These are phyloP conservation scores for Claviceps humidiphila DNA, from an alignment of 2,329 filamentous ascomycete genomes.

Conservation along the genomic window DNA sequence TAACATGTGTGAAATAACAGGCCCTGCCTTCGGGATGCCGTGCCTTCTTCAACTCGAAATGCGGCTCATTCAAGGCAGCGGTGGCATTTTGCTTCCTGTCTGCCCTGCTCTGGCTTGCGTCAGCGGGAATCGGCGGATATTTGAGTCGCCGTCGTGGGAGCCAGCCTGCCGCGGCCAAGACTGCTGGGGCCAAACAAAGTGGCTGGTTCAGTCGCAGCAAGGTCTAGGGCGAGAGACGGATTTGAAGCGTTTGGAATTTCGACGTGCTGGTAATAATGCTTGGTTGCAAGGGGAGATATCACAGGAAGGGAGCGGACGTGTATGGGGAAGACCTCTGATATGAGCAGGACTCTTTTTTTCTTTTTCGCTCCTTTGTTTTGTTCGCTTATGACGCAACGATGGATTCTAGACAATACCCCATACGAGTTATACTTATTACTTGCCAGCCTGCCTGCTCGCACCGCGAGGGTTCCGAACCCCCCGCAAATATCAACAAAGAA, in stretches of 20 bases:
- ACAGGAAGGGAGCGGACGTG: background rate
- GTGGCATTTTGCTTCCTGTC: conserved; percentile 62
- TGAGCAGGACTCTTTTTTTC: background rate
- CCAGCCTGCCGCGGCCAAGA: conserved; percentile 18
- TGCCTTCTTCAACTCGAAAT: conserved; percentile 47
- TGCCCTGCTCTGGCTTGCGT: conserved; percentile 57
- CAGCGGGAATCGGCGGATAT: conserved; percentile 42
- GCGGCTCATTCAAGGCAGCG: conserved; percentile 56
- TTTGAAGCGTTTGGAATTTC: background rate
- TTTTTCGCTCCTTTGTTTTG: background rate
- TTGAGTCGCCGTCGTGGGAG: conserved; percentile 33
- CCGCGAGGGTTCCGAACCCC: background rate
- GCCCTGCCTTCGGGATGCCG: conserved; percentile 38
- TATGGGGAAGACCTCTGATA: background rate
- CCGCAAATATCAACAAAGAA: background rate
- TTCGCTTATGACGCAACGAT: background rate
- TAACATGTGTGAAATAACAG: conserved; percentile 10
- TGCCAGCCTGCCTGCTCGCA: background rate
- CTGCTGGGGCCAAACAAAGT: conserved; percentile 14
- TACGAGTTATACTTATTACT: background rate
- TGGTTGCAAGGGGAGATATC: too few species aligned
- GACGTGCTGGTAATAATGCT: background rate
- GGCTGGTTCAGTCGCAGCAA: conserved; percentile 30
- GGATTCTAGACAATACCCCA: background rate
- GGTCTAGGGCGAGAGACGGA: conserved; percentile 19